These are phyloP conservation scores for Aspergillus asperescens DNA, from an alignment of 495 filamentous ascomycete species.

Conservation along the genomic window DNA sequence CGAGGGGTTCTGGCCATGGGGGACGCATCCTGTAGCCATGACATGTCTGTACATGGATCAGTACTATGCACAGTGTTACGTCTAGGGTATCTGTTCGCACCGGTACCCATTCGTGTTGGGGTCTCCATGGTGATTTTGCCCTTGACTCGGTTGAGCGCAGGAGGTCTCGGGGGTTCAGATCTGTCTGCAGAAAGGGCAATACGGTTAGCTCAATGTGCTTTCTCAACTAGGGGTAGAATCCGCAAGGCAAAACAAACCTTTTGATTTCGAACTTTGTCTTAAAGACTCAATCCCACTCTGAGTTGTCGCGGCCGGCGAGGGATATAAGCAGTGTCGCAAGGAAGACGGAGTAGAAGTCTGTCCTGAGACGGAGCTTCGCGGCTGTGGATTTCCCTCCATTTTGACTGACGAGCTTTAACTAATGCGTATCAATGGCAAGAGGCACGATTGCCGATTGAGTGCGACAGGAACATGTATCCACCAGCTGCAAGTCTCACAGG, in stretches of 20 bases:
- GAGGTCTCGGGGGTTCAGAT: constrained; percentile 29
- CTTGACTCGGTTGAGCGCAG: constrained; percentile 36
- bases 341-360: constrained; percentile 24
- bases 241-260: constrained; percentile 20
- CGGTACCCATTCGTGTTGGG: constrained; percentile 24
- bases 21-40: constrained; percentile 36
- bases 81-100: constrained; percentile 13
- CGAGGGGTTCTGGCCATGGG: constrained; percentile 18
- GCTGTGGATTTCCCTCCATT: constrained; percentile 31
- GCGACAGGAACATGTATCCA: constrained; percentile 18
- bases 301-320: constrained; percentile 20
- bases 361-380: constrained; percentile 25
- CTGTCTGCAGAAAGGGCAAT: constrained; percentile 13
- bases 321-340: constrained; percentile 26
- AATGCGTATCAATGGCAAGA: constrained; percentile 32
- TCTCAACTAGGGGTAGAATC: background rate
- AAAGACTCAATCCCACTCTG: constrained; percentile 18
- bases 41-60: constrained; percentile 25
- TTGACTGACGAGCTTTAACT: constrained; percentile 13
- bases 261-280: constrained; percentile 18
- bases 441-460: constrained; percentile 23
- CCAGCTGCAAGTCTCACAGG: constrained; percentile 9
- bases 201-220: constrained; percentile 4
- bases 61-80: background rate
- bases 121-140: constrained; percentile 35